Base-by-base conservation (phyloP, 805 yeast genomes). In the Candida verbasci region DNA sequence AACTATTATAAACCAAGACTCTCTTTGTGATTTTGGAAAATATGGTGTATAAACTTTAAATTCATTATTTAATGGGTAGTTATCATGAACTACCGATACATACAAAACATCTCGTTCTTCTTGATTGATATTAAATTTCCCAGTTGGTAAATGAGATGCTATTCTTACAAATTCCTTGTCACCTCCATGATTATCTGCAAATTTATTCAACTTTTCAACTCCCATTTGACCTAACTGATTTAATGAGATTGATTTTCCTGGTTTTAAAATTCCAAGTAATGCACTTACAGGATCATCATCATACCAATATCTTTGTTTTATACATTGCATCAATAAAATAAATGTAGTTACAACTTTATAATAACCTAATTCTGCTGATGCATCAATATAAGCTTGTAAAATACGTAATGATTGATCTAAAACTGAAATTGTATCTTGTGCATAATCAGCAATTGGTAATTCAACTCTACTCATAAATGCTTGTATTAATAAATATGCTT, bases 381-480 rank as follows among this genome's bases (percentile, higher is more conserved):
- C 86, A 60, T 93, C 99, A 41, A 91, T 81, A 47, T 76, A 82
- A 0, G 97, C 97, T 55, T 93, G 98, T 37, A 89, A 62, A 44
- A 93, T 82, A 74, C 98, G 95, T 52, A 93, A 67, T 6, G 95
- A 79, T 62, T 93, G 98, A 53, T 94, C 99, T 39, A 93, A 65
- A 8, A 93, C 95, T 0, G 97, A 81, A 10, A 88, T 78, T 0
- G 96, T 88, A 58, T 93, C 98, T 54, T 91, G 97, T 8, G 83
- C 70, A 55, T 93, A 93, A 67, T 93, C 99, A 0, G 95, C 94
- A 51, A 93, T 86, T 2, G 97, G 98, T 32, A 93, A 65, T 41
- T 86, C 93, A 5, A 78, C 65, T 32, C 88, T 62, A 24, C 76
- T 64, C 73, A 85, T 76, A 48, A 71, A 81, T 0, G 91, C 89